A percentile compares a stretch with the other conserved stretches of the same genome.
Conservation (phyloP, 202 grass and related monocot species). For the Thinopyrum obtusiflorum region DNA sequence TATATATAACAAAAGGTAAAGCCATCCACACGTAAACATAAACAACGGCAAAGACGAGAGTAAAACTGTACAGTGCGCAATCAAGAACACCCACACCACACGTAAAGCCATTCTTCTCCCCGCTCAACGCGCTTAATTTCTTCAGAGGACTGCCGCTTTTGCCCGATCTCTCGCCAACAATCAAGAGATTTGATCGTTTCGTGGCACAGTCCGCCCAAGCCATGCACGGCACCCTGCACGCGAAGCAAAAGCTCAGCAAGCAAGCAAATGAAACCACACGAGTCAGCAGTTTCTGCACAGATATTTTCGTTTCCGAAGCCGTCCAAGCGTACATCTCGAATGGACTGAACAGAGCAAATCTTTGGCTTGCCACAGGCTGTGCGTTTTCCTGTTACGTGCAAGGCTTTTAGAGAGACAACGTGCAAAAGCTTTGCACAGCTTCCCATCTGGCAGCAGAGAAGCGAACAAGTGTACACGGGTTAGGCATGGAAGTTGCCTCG, state of each 20-base stretch:
- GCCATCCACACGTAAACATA: not conserved
- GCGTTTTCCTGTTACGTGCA: not conserved
- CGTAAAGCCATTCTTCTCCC: not conserved
- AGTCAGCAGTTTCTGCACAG: not conserved
- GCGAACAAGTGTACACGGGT: not conserved
- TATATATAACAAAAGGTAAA: not conserved
- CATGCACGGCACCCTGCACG: not conserved
- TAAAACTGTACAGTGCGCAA: not conserved
- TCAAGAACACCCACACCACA: not conserved
- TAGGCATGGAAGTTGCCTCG: not conserved
- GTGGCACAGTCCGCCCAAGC: not conserved
- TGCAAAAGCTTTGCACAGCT: not conserved
- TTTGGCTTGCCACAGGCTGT: not conserved
- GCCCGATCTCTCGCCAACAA: not conserved
- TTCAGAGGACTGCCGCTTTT: not conserved
- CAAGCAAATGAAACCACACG: not conserved
- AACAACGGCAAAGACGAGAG: not conserved
- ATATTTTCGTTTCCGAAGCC: not conserved
- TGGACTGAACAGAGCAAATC: constrained; percentile 9
- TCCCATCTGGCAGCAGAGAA: not conserved
- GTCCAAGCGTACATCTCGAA: not conserved
- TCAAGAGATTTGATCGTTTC: not conserved
- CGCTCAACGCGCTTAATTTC: not conserved
- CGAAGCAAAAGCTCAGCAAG: not conserved
- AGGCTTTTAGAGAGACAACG: not conserved